Base-by-base conservation (phyloP, 2,329 filamentous ascomycete genomes). In the Lecanosticta acicola region DNA sequence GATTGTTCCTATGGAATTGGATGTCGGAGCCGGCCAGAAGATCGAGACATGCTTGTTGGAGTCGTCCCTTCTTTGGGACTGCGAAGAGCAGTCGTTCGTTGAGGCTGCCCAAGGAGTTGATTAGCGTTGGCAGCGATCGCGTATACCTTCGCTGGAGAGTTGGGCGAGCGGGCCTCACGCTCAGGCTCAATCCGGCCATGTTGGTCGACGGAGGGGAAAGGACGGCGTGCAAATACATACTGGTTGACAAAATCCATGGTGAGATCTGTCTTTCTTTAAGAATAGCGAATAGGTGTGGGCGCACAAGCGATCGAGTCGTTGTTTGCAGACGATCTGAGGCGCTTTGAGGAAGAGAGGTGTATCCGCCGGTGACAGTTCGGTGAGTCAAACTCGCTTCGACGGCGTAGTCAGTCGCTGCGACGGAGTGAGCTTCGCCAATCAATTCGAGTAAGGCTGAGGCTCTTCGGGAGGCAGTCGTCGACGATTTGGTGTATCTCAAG, bases 21-120 rank as follows among this genome's bases (percentile, higher is more conserved):
- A 98, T 91, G 68, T 98, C 93, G 61, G 86, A 88, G 56, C 93
- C 93, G 63, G 90, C 79, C 44, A 98, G 85, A 41, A 98, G 83
- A 67, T 97, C 89, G 41, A 98, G 80, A 44, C 87, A 82, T 48
- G 87, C 81, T 70, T 88, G 80, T 70, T 96, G 86, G 45, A 98
- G 82, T 46, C 93, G 87, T 54, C 93, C 93, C 84, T 98, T 98
- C 74, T 98, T 98, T 50, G 93, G 93, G n/a, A 98, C 87, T 51
- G 93, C 93, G 66, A 98, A 96, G 53, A 97, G 80, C 46, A 97
- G 79, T 56, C 93, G 85, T 64, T 91, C 90, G 76, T 93, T 88
- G 66, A 96, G 78, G 74, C 89, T 94, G 56, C 58, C 59, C 45
- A 64, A 45, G 16, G 59, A 46, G 64, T 68, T 62, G 68, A 66